phyloP scores from a whole-genome alignment of 2,329 filamentous ascomycete genomes.

The Aotearoamyces nothofagi region DNA sequence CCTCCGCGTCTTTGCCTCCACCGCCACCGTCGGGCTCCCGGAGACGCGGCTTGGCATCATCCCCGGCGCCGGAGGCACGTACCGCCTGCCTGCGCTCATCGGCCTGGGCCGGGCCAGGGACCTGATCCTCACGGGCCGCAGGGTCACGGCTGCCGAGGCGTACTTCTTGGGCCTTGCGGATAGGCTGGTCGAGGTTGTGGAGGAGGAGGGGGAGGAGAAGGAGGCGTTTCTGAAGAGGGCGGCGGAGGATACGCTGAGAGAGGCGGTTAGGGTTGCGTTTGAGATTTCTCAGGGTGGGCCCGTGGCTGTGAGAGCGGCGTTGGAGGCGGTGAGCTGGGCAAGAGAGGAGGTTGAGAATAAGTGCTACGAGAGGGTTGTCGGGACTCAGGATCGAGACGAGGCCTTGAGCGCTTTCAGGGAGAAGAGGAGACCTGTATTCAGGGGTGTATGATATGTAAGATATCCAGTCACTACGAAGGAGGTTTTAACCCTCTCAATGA shows the following conservation, averaged over 20 bases:
- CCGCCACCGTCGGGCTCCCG: slow-evolving; percentile 66
- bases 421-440: slow-evolving; percentile 58
- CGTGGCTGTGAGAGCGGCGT: slow-evolving; percentile 62
- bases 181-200: slow-evolving; percentile 65
- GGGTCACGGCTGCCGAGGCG: slow-evolving; percentile 69
- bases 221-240: slow-evolving; percentile 38
- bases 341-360: slow-evolving; percentile 68
- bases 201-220: slow-evolving; percentile 23
- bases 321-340: slow-evolving; percentile 63
- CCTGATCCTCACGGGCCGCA: slow-evolving; percentile 77
- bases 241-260: slow-evolving; percentile 52
- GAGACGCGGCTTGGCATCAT: slow-evolving; percentile 91
- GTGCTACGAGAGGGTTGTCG: slow-evolving; percentile 73
- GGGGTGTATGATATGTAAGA: slow-evolving; percentile 27
- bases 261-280: slow-evolving; percentile 62
- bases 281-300: slow-evolving; percentile 88
- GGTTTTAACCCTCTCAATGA: background rate
- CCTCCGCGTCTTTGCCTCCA: slow-evolving; percentile 74
- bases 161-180: slow-evolving; percentile 87
- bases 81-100: slow-evolving; percentile 69
- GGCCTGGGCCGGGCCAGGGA: slow-evolving; percentile 74
- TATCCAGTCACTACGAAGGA: background rate
- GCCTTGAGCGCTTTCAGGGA: slow-evolving; percentile 73
- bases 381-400: slow-evolving; percentile 76
- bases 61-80: slow-evolving; percentile 85